A percentile compares a stretch with the other conserved stretches of the same genome.
Conservation (phyloP, 1,139 yeast genomes). For the Eremothecium gossypii region DNA sequence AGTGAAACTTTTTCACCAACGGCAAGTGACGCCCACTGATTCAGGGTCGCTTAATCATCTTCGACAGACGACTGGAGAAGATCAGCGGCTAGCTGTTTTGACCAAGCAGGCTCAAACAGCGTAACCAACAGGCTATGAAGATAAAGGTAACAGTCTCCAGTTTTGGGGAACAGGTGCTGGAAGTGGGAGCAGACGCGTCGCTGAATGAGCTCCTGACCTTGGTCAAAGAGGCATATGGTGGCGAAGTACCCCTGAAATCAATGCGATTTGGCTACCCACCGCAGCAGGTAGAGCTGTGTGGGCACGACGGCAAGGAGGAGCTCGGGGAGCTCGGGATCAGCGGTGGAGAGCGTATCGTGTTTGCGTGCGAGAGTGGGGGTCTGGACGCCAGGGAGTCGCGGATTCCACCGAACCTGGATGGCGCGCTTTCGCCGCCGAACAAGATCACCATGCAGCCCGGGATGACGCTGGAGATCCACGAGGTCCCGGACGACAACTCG, state of each 20-base stretch:
- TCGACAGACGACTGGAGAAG: too few relatives aligned
- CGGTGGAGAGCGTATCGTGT: slow-evolving; percentile 44
- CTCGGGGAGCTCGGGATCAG: slow-evolving; percentile 39
- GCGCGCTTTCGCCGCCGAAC: slow-evolving; percentile 9
- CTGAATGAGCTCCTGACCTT: slow-evolving; percentile 6
- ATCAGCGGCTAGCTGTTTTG: too few relatives aligned
- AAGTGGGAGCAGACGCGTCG: slow-evolving; percentile 4
- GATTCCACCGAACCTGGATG: too few relatives aligned
- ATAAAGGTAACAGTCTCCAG: slow-evolving; percentile 8
- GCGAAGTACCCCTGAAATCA: slow-evolving; percentile 12
- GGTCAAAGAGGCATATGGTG: slow-evolving; percentile 2
- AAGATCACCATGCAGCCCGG: slow-evolving; percentile 7
- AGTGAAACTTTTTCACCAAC: too few relatives aligned
- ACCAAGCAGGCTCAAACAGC: neutral
- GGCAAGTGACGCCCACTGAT: too few relatives aligned
- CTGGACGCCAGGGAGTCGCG: too few relatives aligned
- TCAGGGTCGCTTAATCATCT: too few relatives aligned
- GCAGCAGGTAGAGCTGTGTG: slow-evolving; percentile 32
- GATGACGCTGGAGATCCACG: slow-evolving; percentile 35
- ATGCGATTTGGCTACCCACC: slow-evolving; percentile 60
- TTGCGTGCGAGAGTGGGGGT: too few relatives aligned
- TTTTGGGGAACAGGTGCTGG: slow-evolving; percentile 8
- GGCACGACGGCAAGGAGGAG: slow-evolving; percentile 8
- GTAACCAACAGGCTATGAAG: slow-evolving; percentile 3
- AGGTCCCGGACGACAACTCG: slow-evolving; percentile 72